Evolutionary conservation across 768 basidiomycete genomes (phyloP).

Genomic region (Mycena pura): DNA sequence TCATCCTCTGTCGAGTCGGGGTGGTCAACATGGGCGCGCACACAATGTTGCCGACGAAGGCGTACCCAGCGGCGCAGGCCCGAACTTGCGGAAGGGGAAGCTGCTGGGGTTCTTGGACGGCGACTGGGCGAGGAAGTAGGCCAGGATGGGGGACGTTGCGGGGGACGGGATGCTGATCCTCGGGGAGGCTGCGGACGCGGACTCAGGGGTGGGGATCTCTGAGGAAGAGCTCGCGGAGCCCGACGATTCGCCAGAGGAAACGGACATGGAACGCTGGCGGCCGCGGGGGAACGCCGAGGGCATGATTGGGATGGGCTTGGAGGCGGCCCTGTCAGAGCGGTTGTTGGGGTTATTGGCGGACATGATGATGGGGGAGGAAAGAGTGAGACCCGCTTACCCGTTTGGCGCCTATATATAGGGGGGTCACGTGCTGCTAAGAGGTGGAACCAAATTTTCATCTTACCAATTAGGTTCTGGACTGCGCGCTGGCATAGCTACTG

Average conservation of each 20-base stretch:
- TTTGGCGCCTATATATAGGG: background rate
- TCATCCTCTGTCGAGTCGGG: constrained; percentile 45
- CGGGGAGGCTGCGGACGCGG: constrained; percentile 47
- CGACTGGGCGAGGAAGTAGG: constrained; percentile 70
- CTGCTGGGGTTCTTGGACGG: constrained; percentile 60
- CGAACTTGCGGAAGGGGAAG: constrained; percentile 70
- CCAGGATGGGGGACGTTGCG: constrained; percentile 72
- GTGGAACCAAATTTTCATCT: too few species aligned
- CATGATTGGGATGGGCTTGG: constrained; percentile 72
- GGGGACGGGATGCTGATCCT: constrained; percentile 59
- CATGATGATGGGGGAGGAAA: constrained; percentile 21
- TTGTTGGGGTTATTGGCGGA: constrained; percentile 42
- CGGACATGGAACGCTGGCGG: constrained; percentile 65
- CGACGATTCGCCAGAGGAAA: constrained; percentile 63
- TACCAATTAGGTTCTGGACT: too few species aligned
- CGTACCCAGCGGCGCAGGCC: constrained; percentile 66
- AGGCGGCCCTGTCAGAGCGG: constrained; percentile 35
- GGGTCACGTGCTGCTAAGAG: too few species aligned
- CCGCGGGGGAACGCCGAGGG: constrained; percentile 49
- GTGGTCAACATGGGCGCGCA: background rate
- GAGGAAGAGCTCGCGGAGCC: constrained; percentile 60
- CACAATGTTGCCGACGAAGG: constrained; percentile 15
- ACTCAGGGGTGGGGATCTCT: constrained; percentile 58
- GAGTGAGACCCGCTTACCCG: background rate
- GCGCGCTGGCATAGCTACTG: too few species aligned